Conservation (phyloP, 306 rosid genomes). For the Arachis stenosperma region DNA sequence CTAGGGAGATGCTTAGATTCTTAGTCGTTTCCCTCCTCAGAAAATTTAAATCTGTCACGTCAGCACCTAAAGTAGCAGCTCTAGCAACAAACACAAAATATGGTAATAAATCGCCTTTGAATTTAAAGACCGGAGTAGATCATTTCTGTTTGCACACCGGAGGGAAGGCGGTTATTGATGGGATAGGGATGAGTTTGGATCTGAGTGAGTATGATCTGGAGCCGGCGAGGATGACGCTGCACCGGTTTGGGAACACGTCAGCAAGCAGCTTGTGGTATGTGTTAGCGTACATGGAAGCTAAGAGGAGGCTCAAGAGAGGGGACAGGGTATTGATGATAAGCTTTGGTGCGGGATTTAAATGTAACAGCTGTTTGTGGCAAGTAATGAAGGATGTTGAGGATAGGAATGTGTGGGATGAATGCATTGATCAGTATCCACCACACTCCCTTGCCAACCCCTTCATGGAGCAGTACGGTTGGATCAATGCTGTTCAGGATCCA, state of each 20-base stretch:
- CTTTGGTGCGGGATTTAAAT: slow-evolving; percentile 96
- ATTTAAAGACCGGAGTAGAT: slow-evolving; percentile 70
- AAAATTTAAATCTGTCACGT: slow-evolving; percentile 34
- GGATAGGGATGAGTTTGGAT: slow-evolving; percentile 66
- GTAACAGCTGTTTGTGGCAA: slow-evolving; percentile 89
- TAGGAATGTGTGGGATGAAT: slow-evolving; percentile 75
- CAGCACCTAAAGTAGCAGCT: not conserved
- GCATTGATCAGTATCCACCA: slow-evolving; percentile 76
- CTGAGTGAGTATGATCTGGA: slow-evolving; percentile 71
- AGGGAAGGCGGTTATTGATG: slow-evolving; percentile 91
- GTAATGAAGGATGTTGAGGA: slow-evolving; percentile 64
- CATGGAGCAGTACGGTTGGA: slow-evolving; percentile 83
- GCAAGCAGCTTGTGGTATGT: slow-evolving; percentile 93
- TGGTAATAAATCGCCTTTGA: slow-evolving; percentile 46
- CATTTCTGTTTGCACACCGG: slow-evolving; percentile 91
- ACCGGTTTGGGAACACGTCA: slow-evolving; percentile 89
- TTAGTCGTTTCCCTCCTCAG: slow-evolving; percentile 39
- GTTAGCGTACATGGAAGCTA: slow-evolving; percentile 88
- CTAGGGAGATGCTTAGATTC: slow-evolving; percentile 63
- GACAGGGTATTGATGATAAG: slow-evolving; percentile 82
- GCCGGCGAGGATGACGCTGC: slow-evolving; percentile 93
- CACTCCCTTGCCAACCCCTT: slow-evolving; percentile 74
- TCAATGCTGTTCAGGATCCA: slow-evolving; percentile 59
- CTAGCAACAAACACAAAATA: not conserved
- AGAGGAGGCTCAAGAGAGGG: slow-evolving; percentile 72